Evolutionary conservation across 2,329 filamentous ascomycete species (phyloP).

Genomic region (Myriosclerotinia duriaeana): DNA sequence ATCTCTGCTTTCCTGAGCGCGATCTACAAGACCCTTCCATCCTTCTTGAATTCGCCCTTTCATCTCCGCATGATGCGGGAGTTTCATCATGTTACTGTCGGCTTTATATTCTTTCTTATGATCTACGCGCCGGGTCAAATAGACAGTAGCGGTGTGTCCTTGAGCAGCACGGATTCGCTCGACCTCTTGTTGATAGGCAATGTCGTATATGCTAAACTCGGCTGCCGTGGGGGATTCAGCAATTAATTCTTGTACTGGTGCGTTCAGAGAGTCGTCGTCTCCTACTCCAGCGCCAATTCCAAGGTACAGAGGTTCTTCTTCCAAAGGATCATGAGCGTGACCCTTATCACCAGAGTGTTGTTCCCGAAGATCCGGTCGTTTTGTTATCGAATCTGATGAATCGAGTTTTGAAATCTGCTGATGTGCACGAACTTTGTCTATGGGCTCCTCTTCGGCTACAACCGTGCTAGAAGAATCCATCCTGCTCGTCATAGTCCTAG

Average conservation of each 20-base stretch:
- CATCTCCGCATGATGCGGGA: constrained; percentile 29
- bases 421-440: not conserved
- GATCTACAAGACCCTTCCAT: constrained; percentile 38
- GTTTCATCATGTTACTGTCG: constrained; percentile 38
- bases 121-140: constrained; percentile 54
- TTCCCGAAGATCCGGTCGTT: not conserved
- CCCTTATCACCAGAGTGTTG: constrained; percentile 51
- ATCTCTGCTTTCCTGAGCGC: constrained; percentile 33
- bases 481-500: not conserved
- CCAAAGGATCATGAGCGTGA: constrained; percentile 62
- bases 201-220: constrained; percentile 86
- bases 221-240: constrained; percentile 83
- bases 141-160: constrained; percentile 55
- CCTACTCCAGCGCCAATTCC: constrained; percentile 69
- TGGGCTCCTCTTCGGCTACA: constrained; percentile 1
- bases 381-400: constrained; percentile 18
- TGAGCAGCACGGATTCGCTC: constrained; percentile 61
- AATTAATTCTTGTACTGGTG: constrained; percentile 52
- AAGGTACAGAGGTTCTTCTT: constrained; percentile 65
- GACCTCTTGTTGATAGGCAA: constrained; percentile 80
- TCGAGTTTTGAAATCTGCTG: constrained; percentile 27
- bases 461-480: constrained; percentile 27
- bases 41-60: constrained; percentile 34
- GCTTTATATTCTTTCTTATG: constrained; percentile 39
- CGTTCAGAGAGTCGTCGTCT: constrained; percentile 45